phyloP scores from a whole-genome alignment of 1,284 basidiomycete species.

The Heterobasidion irregulare region DNA sequence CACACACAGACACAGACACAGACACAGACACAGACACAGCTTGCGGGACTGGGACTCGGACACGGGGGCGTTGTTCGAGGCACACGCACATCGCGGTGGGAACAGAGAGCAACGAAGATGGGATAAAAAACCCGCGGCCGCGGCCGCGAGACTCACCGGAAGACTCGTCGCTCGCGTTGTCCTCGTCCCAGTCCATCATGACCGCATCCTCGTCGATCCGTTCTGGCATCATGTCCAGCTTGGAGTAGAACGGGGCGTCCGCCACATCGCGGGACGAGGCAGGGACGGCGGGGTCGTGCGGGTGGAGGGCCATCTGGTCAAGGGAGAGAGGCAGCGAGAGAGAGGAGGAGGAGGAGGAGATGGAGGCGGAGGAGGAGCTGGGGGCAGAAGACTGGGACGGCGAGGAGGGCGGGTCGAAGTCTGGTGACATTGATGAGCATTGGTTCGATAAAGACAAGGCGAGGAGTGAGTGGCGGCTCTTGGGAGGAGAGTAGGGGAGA shows the following conservation, averaged over 20 bases:
- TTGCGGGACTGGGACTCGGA: background rate
- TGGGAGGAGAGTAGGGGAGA: too few species aligned
- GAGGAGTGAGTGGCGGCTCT: too few species aligned
- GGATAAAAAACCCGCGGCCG: background rate
- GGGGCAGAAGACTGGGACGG: slow-evolving; percentile 7
- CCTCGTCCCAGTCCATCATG: slow-evolving; percentile 7
- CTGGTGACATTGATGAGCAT: slow-evolving; percentile 3
- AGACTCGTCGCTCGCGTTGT: slow-evolving; percentile 1
- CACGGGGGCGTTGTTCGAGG: too few species aligned
- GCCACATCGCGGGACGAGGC: background rate
- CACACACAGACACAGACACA: background rate
- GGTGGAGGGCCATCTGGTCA: background rate
- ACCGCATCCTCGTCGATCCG: slow-evolving; percentile 6
- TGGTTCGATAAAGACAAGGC: background rate
- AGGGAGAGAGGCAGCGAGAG: slow-evolving; percentile 4
- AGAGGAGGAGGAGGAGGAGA: slow-evolving; percentile 4
- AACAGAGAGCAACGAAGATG: too few species aligned
- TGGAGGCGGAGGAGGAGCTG: slow-evolving; percentile 2
- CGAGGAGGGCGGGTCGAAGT: slow-evolving; percentile 2
- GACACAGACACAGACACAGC: background rate
- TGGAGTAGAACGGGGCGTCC: background rate
- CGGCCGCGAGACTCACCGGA: background rate
- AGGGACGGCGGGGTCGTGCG: background rate
- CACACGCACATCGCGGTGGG: too few species aligned
- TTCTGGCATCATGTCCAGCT: slow-evolving; percentile 2